Evolutionary conservation across 2,329 filamentous ascomycete genomes (phyloP), one percentile per base, ranked within the genome.

Genomic region (Colletotrichum gigasporum): DNA sequence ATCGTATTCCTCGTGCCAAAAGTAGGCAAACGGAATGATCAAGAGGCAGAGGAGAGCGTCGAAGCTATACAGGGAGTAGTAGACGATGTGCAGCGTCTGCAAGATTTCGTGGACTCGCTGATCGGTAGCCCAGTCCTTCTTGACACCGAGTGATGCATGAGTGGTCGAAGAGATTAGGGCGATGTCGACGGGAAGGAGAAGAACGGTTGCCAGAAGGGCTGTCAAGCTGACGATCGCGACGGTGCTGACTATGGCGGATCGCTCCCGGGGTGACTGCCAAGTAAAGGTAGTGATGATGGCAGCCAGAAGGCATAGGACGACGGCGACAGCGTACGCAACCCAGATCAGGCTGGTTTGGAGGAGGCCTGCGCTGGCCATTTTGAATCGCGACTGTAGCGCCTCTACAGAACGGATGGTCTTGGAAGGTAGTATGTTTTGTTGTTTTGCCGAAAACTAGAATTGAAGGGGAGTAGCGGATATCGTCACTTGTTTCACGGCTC

Each of bases 1-100:
- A 72, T 97, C 95, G 69, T 97, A 97, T 77, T 98, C 96, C 76
- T 99, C 96, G 73, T 97, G 96, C 89, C 91, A 97, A 76, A 99
- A 99, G 81, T 99, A 99, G 48, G 94, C 91, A 74, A 99, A 99
- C 0, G 96, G 96, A 18, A 98, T 91, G 44, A 97, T 87, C 16
- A 98, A 76, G 45, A 99, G 83, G 73, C 96, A 99, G 10, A 99
- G 87, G 5, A 97, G 76, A 1, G 94, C 92, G 76, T 99, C 96
- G 69, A 97, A 82, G 71, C 92, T 96, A 81, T 98, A 99, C 0
- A 99, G 85, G 0, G 89, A 85, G 78, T 98, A 98, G 80, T 99
- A 99, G 61, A 97, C 91, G 63, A 96, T 86, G 75, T 92, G 92
- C 68, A 99, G 84, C 0, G 92, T 93, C 67, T 88, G 84, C 14